Conservation (phyloP, 2,329 filamentous ascomycete species). For the Helicocarpus griseus region DNA sequence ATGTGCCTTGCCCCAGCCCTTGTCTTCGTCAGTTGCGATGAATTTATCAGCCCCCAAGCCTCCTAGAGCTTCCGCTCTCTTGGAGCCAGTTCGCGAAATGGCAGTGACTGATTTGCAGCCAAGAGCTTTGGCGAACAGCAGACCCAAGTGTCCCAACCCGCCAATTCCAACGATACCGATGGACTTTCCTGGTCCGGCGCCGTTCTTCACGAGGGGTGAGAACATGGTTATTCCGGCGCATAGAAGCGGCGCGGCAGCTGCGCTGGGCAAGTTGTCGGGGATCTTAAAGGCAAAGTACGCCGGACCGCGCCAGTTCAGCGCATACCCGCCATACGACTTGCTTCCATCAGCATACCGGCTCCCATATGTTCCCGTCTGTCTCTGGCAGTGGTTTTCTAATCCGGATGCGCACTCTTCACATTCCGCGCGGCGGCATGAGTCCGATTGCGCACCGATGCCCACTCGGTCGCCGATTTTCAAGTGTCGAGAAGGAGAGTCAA, state of each 20-base stretch:
- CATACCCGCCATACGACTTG: slow-evolving; percentile 56
- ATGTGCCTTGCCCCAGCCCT: slow-evolving; percentile 43
- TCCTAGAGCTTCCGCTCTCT: slow-evolving; percentile 42
- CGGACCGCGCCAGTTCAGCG: slow-evolving; percentile 44
- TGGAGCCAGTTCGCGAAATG: slow-evolving; percentile 43
- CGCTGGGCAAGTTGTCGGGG: slow-evolving; percentile 39
- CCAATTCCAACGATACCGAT: slow-evolving; percentile 66
- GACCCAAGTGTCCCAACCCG: slow-evolving; percentile 62
- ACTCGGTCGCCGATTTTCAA: slow-evolving; percentile 55
- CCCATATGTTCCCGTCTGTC: slow-evolving; percentile 30
- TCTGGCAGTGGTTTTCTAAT: slow-evolving; percentile 32
- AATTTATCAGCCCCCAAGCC: slow-evolving; percentile 45
- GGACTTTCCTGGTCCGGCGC: slow-evolving; percentile 58
- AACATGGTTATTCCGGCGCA: slow-evolving; percentile 71
- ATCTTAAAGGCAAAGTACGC: slow-evolving; percentile 52
- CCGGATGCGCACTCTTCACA: slow-evolving; percentile 32
- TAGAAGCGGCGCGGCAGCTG: slow-evolving; percentile 58
- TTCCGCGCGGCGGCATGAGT: slow-evolving; percentile 40
- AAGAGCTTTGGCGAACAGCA: slow-evolving; percentile 62
- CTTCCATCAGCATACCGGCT: slow-evolving; percentile 25
- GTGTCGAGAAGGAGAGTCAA: slow-evolving; percentile 28
- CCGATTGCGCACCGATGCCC: slow-evolving; percentile 57
- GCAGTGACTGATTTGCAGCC: slow-evolving; percentile 54
- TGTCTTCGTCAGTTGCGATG: slow-evolving; percentile 49
- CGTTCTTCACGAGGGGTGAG: slow-evolving; percentile 56